Evolutionary conservation across 164 flowering plant species (phyloP), one percentile per base, ranked within the genome.

Genomic region (Tetrastigma voinierianum): DNA sequence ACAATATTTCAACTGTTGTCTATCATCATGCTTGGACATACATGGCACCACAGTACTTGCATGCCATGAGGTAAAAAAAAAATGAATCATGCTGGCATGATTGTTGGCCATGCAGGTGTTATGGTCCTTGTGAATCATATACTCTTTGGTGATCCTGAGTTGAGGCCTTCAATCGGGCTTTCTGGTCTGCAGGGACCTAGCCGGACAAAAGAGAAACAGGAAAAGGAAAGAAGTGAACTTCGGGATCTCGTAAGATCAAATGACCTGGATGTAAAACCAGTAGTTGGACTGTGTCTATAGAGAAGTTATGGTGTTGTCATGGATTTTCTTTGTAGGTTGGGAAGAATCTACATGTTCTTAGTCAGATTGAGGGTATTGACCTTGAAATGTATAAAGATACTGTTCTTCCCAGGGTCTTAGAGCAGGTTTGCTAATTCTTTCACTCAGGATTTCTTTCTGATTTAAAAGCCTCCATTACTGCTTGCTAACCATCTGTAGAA

Each of bases 111-210:
- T 87, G 88, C 90, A 84, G 91, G 90, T 83, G 77, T 89, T 81
- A 73, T 86, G 74, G 68, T 88, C 40, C 40, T 87, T 87, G 80
- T 87, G 81, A 84, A 82, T 78, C 81, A 85, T 86, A 88, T 89
- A 73, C 80, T 85, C 89, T 87, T 84, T 72, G 90, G 80, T 89
- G 93, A 87, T 80, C 87, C 84, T 90, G 97, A 77, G 88, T 83
- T 90, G 91, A 91, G 88, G 90, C 82, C 70, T 90, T 82, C 87
- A 83, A 80, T 89, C 83, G 84, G 90, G 86, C 79, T 90, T 90
- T 94, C 78, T 89, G 87, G 84, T 88, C 88, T 93, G 91, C 94
- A 96, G 99, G 99, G 97, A 77, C 95, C 97, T 83, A 84, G 69
- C 72, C 82, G 93, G 80, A 90, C 82, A 46, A 91, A 80, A 78